Conservation (phyloP, 768 basidiomycete genomes). For the Ramaria sp. region DNA sequence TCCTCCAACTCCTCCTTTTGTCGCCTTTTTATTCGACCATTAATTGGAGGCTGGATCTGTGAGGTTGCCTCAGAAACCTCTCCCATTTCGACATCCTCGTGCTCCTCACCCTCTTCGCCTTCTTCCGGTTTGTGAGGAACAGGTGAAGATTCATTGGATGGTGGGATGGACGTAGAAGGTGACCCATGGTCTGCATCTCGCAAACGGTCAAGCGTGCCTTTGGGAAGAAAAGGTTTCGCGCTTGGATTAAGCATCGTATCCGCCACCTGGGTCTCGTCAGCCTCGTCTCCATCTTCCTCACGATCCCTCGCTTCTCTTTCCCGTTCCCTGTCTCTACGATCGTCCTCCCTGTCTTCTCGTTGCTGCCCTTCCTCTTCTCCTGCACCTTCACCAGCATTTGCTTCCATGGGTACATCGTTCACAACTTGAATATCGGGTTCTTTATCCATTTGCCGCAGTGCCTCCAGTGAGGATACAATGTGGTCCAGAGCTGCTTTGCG, state of each 20-base stretch:
- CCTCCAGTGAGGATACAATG: slow-evolving; percentile 51
- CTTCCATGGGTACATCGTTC: slow-evolving; percentile 12
- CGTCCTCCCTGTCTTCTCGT: slow-evolving; percentile 7
- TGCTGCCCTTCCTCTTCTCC: slow-evolving; percentile 1
- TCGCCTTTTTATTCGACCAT: slow-evolving; percentile 40
- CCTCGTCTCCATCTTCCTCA: slow-evolving; percentile 34
- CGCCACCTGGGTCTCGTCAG: slow-evolving; percentile 27
- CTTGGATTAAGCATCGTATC: slow-evolving; percentile 22
- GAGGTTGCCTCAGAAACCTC: slow-evolving; percentile 69
- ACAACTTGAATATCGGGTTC: slow-evolving; percentile 41
- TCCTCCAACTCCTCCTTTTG: slow-evolving; percentile 69
- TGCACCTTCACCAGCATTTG: neutral
- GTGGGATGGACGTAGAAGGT: slow-evolving; percentile 10
- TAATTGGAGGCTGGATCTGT: slow-evolving; percentile 17
- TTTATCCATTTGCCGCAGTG: slow-evolving; percentile 59
- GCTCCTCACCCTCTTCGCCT: slow-evolving; percentile 22
- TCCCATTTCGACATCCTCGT: slow-evolving; percentile 86
- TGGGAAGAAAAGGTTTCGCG: slow-evolving; percentile 24
- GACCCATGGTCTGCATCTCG: neutral
- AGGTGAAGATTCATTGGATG: slow-evolving; percentile 11
- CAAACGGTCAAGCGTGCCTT: neutral
- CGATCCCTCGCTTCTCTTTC: slow-evolving; percentile 31
- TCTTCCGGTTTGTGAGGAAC: slow-evolving; percentile 10
- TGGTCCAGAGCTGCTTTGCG: slow-evolving; percentile 60
- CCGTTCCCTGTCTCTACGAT: slow-evolving; percentile 17